Percentiles rank a stretch among this genome's conserved stretches.
Conservation (phyloP, 2,329 filamentous ascomycete genomes). For the Colletotrichum tanaceti region DNA sequence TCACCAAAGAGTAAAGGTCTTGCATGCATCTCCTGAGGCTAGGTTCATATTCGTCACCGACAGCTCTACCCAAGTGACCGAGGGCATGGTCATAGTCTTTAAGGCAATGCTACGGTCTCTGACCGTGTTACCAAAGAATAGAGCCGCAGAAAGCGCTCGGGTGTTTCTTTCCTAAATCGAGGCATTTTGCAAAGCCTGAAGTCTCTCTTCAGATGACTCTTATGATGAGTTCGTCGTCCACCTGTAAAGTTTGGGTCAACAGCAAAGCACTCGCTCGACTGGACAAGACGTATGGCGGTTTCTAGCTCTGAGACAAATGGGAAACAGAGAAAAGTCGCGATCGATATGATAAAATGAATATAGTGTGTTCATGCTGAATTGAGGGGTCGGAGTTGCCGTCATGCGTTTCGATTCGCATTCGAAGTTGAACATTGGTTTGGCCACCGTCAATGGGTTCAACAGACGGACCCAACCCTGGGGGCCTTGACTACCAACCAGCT, state of each 20-base stretch:
- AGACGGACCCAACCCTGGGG: not conserved
- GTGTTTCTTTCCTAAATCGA: not conserved
- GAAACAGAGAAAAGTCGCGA: too few relatives aligned
- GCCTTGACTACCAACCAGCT: not conserved
- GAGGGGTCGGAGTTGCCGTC: not conserved
- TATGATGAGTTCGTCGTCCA: not conserved
- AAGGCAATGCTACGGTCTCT: not conserved
- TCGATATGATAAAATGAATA: not conserved
- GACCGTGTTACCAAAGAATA: not conserved
- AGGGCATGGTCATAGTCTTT: constrained; percentile 1
- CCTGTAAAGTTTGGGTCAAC: not conserved
- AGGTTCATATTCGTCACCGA: not conserved
- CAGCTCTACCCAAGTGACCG: not conserved
- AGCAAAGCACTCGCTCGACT: too few relatives aligned
- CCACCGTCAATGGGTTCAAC: too few relatives aligned
- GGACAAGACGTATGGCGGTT: too few relatives aligned
- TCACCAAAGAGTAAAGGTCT: not conserved
- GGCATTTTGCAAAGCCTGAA: not conserved
- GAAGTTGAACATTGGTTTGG: not conserved
- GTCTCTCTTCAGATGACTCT: not conserved
- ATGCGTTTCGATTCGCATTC: too few relatives aligned
- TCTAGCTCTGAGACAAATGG: too few relatives aligned
- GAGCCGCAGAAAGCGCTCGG: not conserved
- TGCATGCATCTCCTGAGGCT: not conserved
- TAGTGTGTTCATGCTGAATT: too few relatives aligned